Base-by-base conservation (phyloP, 805 yeast species). In the Dipodascus albidus region DNA sequence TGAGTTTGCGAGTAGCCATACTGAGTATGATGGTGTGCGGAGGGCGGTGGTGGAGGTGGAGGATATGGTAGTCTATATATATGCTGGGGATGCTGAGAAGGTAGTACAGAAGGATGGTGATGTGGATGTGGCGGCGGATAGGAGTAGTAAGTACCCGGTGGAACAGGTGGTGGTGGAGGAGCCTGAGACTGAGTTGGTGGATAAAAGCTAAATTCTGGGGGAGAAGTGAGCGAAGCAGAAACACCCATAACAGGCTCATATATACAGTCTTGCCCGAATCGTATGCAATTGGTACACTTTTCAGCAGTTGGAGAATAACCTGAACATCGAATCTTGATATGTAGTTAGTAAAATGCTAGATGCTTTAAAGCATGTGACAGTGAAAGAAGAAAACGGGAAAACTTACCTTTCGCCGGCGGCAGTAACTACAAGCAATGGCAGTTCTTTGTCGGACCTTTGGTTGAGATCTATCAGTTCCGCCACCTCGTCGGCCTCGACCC, bases 351-450 rank as follows among this genome's bases (percentile, higher is more conserved):
- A 31, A 31, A 31, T 15, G 15, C 9, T 9, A 31, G 9, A 31
- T 31, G 14, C 38, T 31, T 9, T 20, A 49, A 42, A 23, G 44
- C 20, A 38, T 38, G 44, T n/a, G 17, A 38, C 44, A 17, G n/a
- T 38, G 44, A 38, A 4, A 38, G 44, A 4, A 11, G n/a, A 17
- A 38, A 38, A 48, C 38, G 54, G 55, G 55, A 38, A 6, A 14
- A 14, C 44, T 38, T 38, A 38, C 44, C 44, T 64, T 64, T 11
- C 67, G 59, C 9, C 67, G 58, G 8, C 67, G 60, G 51, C 67
- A 64, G 52, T 64, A 62, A 41, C 67, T 59, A 53, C 67, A 64
- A 11, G 67, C 67, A 14, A 64, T 62, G 9, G 67, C 64, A 21
- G 63, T 62, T 21, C 67, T 54, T 54, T 64, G 67, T 3, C 67